A percentile compares a stretch with the other conserved stretches of the same genome.
Evolutionary conservation across 352 stramenopile genomes (phyloP).

Genomic region (Phytophthora agathidicida): DNA sequence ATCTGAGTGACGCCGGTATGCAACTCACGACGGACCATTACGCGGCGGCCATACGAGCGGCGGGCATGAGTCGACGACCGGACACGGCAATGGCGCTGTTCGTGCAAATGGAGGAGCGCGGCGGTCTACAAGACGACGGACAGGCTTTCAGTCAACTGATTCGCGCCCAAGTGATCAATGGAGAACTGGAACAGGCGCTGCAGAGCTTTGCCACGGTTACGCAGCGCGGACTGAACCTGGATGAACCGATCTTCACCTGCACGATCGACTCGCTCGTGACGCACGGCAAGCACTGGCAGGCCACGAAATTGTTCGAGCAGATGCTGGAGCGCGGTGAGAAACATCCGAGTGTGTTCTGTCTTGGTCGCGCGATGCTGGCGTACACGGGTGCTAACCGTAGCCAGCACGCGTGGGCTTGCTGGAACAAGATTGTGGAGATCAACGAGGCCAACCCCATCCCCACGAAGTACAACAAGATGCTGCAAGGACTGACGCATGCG

Average conservation of each 20-base stretch:
- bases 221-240: conserved; percentile 53
- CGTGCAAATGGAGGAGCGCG: conserved; percentile 66
- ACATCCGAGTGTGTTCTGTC: conserved; percentile 71
- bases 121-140: conserved; percentile 46
- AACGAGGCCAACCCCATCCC: conserved; percentile 47
- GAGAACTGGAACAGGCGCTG: conserved; percentile 66
- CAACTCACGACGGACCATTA: conserved; percentile 50
- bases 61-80: conserved; percentile 58
- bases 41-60: conserved; percentile 66
- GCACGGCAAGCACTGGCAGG: conserved; percentile 68
- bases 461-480: conserved; percentile 71
- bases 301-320: conserved; percentile 70
- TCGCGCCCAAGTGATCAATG: conserved; percentile 77
- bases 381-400: conserved; percentile 78
- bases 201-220: conserved; percentile 71
- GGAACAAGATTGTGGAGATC: conserved; percentile 64
- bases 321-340: conserved; percentile 68
- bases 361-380: conserved; percentile 76
- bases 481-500: conserved; percentile 59
- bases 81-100: conserved; percentile 68
- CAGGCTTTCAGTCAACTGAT: conserved; percentile 77
- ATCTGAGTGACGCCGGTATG: conserved; percentile 33
- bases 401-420: conserved; percentile 67
- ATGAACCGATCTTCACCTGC: conserved; percentile 78
- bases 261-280: conserved; percentile 76